Evolutionary conservation across 257 asterid species (phyloP), one percentile per base, ranked within the genome.

Genomic region (Voacanga thouarsii): DNA sequence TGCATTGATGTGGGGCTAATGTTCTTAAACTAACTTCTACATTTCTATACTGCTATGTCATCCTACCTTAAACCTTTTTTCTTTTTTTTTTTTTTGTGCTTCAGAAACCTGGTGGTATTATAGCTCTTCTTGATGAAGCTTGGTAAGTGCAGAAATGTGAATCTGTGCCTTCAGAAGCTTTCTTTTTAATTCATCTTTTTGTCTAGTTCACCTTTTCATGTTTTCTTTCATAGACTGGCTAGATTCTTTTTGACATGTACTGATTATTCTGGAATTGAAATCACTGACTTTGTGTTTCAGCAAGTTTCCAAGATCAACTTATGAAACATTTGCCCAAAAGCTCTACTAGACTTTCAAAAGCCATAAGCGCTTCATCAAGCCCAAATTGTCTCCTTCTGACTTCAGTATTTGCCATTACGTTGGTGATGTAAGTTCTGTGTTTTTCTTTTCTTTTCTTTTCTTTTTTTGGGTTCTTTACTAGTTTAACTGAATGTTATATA

Each of bases 51-150:
- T 9, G 60, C 23, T 15, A 18, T 57, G 43, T 28, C 41, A 69
- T 26, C 47, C 6, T 50, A 19, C 66, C 75, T 74, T 66, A 56
- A 59, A 69, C 79, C 78, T 87, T 79, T 63, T 82, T 75, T 50
- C 43, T 26, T 63, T 21, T 39, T 44, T 75, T 53, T 77, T n/a
- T n/a, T n/a, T 53, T 49, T 39, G 16, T 80, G 77, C 45, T 80
- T 74, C 96, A 96, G 99, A 96, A 96, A 89, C 98, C 98, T 44
- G 99, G 99, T 44, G 99, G 99, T 82, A 92, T 96, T 51, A 92
- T 96, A 43, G 98, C 99, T 61, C 99, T 96, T 82, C 97, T 96
- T 61, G 99, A 96, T 87, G 98, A 96, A 90, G 98, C 99, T 78
- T 96, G 99, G 99, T 93, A 83, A 86, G 91, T 82, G 51, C 69